Evolutionary conservation across 2,329 filamentous ascomycete genomes (phyloP).

Genomic region (Xylariaceae sp.): DNA sequence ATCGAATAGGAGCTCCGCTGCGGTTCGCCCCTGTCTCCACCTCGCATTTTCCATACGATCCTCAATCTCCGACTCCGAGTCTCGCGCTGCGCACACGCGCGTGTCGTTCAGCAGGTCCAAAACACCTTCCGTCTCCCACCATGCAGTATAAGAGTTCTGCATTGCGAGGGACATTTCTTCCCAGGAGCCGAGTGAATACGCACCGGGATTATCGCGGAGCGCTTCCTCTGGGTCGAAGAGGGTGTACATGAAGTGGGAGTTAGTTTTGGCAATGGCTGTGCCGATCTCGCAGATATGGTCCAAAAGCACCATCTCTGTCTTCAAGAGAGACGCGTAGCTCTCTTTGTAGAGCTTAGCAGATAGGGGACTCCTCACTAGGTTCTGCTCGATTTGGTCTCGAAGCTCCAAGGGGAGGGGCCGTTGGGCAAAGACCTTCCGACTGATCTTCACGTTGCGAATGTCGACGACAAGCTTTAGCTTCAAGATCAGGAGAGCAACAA

Average conservation of each 20-base stretch:
- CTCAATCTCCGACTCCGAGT: constrained; percentile 4
- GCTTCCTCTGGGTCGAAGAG: constrained; percentile 18
- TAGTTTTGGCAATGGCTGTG: not conserved
- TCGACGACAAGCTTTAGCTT: constrained; percentile 30
- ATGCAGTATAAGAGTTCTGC: constrained; percentile 21
- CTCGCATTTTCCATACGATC: not conserved
- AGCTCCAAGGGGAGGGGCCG: constrained; percentile 20
- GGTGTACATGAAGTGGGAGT: constrained; percentile 13
- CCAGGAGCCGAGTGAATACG: constrained; percentile 12
- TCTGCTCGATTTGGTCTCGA: constrained; percentile 18
- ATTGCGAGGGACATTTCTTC: constrained; percentile 18
- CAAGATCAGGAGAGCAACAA: constrained; percentile 20
- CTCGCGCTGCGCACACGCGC: constrained; percentile 11
- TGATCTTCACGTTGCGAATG: constrained; percentile 23
- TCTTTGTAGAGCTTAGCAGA: constrained; percentile 15
- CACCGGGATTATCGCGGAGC: not conserved
- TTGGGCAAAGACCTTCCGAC: constrained; percentile 18
- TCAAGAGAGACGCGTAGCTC: not conserved
- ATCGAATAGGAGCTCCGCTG: constrained; percentile 8
- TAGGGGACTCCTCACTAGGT: constrained; percentile 24
- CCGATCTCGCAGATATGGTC: not conserved
- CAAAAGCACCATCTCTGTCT: constrained; percentile 13
- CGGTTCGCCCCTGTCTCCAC: constrained; percentile 3
- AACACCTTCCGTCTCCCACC: constrained; percentile 22
- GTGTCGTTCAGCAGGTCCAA: constrained; percentile 21